Percentiles rank a stretch among this genome's conserved stretches.
phyloP scores from a whole-genome alignment of 805 yeast species.

The Wickerhamomyces tratensis region DNA sequence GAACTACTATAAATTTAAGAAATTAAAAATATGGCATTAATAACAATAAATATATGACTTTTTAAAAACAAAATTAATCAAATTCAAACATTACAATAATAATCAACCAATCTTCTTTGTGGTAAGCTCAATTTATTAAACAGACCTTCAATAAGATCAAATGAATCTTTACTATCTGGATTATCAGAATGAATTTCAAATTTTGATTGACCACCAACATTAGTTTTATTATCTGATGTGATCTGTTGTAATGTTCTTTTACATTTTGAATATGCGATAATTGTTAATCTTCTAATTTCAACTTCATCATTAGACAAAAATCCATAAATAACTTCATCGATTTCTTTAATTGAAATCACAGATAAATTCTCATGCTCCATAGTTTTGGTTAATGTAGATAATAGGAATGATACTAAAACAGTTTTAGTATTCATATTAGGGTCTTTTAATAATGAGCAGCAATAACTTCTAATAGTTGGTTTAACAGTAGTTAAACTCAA shows the following conservation, averaged over 20 bases:
- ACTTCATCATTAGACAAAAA: constrained; percentile 13
- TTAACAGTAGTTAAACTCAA: constrained; percentile 2
- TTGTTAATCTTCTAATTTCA: constrained; percentile 18
- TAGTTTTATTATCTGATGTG: constrained; percentile 2
- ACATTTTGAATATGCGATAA: constrained; percentile 16
- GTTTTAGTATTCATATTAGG: neutral
- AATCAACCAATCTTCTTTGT: constrained; percentile 37
- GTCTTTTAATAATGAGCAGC: constrained; percentile 6
- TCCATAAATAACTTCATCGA: constrained; percentile 10
- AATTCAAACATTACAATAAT: constrained; percentile 22
- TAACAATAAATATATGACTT: neutral
- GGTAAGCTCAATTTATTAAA: constrained; percentile 29
- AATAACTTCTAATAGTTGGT: constrained; percentile 6
- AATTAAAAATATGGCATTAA: too few species aligned
- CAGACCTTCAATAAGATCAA: constrained; percentile 19
- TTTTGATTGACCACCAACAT: constrained; percentile 20
- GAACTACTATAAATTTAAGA: too few species aligned
- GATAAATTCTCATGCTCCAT: constrained; percentile 9
- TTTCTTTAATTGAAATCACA: constrained; percentile 10
- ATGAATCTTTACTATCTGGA: constrained; percentile 9
- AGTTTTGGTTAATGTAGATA: constrained; percentile 9
- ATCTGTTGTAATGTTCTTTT: constrained; percentile 12
- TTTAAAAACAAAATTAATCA: neutral
- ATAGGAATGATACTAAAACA: neutral
- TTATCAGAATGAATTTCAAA: constrained; percentile 3